Base-by-base conservation (phyloP, 1,284 basidiomycete genomes). In the Puccinia brachypodii region DNA sequence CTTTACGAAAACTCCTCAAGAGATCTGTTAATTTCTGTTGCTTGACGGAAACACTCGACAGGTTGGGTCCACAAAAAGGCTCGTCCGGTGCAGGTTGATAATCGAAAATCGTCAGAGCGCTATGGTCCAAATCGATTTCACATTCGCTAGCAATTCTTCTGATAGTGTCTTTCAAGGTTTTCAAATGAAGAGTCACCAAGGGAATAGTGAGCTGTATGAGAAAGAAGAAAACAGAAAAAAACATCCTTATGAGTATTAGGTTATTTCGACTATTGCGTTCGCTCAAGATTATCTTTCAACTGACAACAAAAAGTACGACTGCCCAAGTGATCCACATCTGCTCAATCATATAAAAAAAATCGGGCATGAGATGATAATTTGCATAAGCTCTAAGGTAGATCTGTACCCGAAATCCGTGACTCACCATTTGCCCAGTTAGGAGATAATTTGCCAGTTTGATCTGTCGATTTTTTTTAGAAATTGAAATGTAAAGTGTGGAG, bases 271-370 rank as follows among this genome's bases (percentile, higher is more conserved):
- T 28, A 14, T 40, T 3, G n/a, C 36, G 13, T 71, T 28, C 22
- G 47, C 42, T n/a, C 31, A 25, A 36, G 38, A 58, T 72, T 13
- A 56, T 56, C 31, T 36, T 16, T 56, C 31, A 28, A 36, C 72
- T 74, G 22, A 74, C 72, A 56, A 53, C 28, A 38, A 74, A n/a
- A 31, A 74, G 72, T 14, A 74, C 8, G 36, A 74, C 31, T 13
- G 72, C 72, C 72, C 72, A 74, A 56, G 50, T 50, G 3, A 74
- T 74, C 72, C 72, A 74, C 72, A 74, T 74, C 72, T 74, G n/a
- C 3, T 3, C 38, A 8, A 33, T 4, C 33, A 38, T 22, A 64
- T 4, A 38, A 40, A 71, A 50, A 28, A 31, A 47, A 47, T 44
- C 44, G 3, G 16, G n/a, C 28, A 64, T 33, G 16, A 9, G 42